phyloP scores from a whole-genome alignment of 805 yeast genomes.

The Metahyphopichia silvanorum region DNA sequence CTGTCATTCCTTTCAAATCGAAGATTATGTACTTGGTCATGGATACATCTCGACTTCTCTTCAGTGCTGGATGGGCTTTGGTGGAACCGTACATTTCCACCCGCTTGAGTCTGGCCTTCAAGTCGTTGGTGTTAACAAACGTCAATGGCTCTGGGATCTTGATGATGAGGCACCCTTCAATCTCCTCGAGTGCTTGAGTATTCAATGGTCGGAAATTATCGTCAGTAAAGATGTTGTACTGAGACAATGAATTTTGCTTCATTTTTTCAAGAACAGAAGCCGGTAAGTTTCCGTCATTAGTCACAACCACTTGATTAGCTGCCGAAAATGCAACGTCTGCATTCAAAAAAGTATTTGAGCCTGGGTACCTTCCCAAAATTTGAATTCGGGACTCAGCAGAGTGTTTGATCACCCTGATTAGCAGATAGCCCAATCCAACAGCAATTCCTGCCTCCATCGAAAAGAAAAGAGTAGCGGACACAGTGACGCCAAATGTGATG shows the following conservation, averaged over 20 bases:
- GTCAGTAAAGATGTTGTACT: conserved; percentile 32
- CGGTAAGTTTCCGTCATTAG: not conserved
- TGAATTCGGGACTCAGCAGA: conserved; percentile 43
- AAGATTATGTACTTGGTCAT: conserved; percentile 41
- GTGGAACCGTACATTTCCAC: conserved; percentile 44
- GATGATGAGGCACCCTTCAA: conserved; percentile 42
- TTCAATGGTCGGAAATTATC: conserved; percentile 33
- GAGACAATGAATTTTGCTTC: conserved; percentile 8
- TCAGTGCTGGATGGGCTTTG: conserved; percentile 41
- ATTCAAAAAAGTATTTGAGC: conserved; percentile 38
- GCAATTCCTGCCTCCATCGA: conserved; percentile 90
- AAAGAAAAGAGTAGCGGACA: conserved; percentile 36
- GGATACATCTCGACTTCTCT: conserved; percentile 28
- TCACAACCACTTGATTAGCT: not conserved
- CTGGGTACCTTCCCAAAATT: conserved; percentile 41
- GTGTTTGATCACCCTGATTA: conserved; percentile 59
- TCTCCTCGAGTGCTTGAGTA: conserved; percentile 35
- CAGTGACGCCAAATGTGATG: conserved; percentile 40
- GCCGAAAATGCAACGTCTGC: conserved; percentile 27
- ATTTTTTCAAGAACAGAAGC: conserved; percentile 3
- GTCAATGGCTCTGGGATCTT: conserved; percentile 44
- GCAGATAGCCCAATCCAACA: conserved; percentile 79
- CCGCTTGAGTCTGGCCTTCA: conserved; percentile 33
- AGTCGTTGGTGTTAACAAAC: conserved; percentile 39
- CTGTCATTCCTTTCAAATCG: conserved; percentile 42